Evolutionary conservation across 2,329 filamentous ascomycete species (phyloP), one percentile per base, ranked within the genome.

Genomic region (Aspergillus sp.): DNA sequence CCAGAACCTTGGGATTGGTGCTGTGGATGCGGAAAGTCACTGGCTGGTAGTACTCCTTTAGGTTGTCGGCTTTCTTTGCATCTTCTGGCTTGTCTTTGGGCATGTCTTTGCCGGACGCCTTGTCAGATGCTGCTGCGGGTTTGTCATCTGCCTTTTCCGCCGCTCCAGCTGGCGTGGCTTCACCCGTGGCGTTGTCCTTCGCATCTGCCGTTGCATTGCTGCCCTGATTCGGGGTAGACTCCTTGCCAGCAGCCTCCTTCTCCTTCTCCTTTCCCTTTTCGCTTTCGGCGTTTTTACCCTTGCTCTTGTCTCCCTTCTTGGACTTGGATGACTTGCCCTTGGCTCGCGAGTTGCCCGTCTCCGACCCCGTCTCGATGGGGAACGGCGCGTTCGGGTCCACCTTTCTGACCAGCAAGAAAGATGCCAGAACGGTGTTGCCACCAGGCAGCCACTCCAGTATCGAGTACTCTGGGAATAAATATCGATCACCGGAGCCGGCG

Each of bases 1-100:
- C 79, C 13, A 85, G 73, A 13, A 81, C 73, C 34, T 78, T 75
- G 16, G 79, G 73, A 48, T 80, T 76, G 21, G 74, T 69, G 45
- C 80, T 78, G 34, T 78, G 75, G 40, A 87, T 75, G 38, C 81
- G 78, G 55, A 85, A 80, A 1, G 84, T 87, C 46, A 79, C 69
- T 13, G 77, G 77, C 59, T 79, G 76, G 63, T 77, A 79, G 59
- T 77, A 79, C 56, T 77, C 76, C 56, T 74, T 74, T 3, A 72
- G 51, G 11, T 59, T 63, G 17, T 58, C 44, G 32, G 55, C 19
- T 29, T 63, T 52, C 23, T 59, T 61, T 25, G 44, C 41, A 42
- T 57, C 54, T 34, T 55, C 47, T 42, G 48, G 25, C 47, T 49
- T 50, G 17, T 42, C 38, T 25, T 52, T 53, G 11, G 47, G 13